Percentiles rank a stretch among this genome's conserved stretches.
phyloP scores from a whole-genome alignment of 495 filamentous ascomycete genomes.

The Hypoxylon trugodes region DNA sequence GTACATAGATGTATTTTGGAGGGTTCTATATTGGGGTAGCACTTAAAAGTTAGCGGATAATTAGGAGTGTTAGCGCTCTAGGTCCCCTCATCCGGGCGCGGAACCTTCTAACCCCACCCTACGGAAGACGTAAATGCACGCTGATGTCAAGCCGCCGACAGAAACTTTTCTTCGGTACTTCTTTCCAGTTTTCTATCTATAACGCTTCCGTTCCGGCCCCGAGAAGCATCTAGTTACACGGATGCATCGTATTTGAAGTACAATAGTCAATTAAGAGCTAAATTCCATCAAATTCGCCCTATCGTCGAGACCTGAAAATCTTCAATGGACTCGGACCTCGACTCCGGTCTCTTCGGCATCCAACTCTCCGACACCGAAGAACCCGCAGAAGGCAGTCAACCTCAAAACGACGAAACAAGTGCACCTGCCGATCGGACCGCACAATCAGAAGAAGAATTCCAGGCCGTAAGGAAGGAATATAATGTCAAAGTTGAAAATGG shows the following conservation, averaged over 20 bases:
- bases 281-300: not conserved
- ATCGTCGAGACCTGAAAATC: not conserved
- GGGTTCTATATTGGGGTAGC: not conserved
- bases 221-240: not conserved
- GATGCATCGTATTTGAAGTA: not conserved
- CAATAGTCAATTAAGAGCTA: not conserved
- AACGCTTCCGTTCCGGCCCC: conserved; percentile 3
- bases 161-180: conserved; percentile 13
- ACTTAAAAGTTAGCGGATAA: not conserved
- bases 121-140: conserved; percentile 18
- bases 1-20: not conserved
- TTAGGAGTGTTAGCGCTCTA: conserved; percentile 2
- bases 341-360: conserved; percentile 48
- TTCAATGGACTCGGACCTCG: conserved; percentile 38
- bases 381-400: conserved; percentile 10
- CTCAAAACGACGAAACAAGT: conserved; percentile 16
- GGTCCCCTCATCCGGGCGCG: conserved; percentile 27
- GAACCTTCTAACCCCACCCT: conserved; percentile 23
- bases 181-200: not conserved
- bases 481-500: conserved; percentile 56
- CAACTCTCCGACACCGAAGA: conserved; percentile 51
- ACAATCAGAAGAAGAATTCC: conserved; percentile 55
- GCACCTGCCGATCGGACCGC: conserved; percentile 49
- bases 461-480: conserved; percentile 48
- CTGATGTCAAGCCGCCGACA: conserved; percentile 33